Base-by-base conservation (phyloP, 495 filamentous ascomycete species). In the Penicillium turbatum region DNA sequence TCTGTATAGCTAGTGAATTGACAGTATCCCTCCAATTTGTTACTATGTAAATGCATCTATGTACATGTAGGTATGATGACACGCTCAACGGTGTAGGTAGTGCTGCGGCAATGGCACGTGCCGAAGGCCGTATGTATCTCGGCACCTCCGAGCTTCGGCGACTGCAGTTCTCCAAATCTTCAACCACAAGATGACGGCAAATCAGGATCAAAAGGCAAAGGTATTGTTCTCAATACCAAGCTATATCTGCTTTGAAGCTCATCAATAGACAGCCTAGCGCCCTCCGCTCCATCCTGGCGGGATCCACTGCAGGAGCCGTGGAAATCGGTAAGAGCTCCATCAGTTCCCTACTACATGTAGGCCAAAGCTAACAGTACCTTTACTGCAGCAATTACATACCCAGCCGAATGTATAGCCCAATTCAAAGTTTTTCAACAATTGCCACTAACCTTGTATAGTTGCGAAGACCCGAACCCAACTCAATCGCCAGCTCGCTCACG, bases 381-480 rank as follows among this genome's bases (percentile, higher is more conserved):
- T 19, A 7, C 46, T 47, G 8, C 60, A 95, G 85, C 90, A 52
- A 96, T 98, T 62, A 97, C 93, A 51, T 98, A 98, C 74, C 93
- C 93, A 42, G 92, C 92, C 60, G 93, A 98, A 71, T 98, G 88
- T 92, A 81, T 60, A 77, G 63, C 13, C 45, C 19, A 21, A 26
- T 19, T 12, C 15, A 12, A 48, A 39, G 8, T n/a, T 24, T 38
- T 41, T 41, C 26, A 15, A 10, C 41, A 39, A 9, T 37, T 15
- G 12, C 19, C 34, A 34, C 63, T 67, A 66, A 67, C 51, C 51
- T 12, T 39, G 13, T 10, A 19, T 48, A 87, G 87, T 97, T 70
- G 93, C 92, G 52, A 98, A 98, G 72, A 98, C 93, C 40, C 79
- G 93, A 50, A 87, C 88, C 48, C 93, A 98, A 69, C 86, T 98